Conservation (phyloP, 1,284 basidiomycete species). For the Apiotrichum sp. region DNA sequence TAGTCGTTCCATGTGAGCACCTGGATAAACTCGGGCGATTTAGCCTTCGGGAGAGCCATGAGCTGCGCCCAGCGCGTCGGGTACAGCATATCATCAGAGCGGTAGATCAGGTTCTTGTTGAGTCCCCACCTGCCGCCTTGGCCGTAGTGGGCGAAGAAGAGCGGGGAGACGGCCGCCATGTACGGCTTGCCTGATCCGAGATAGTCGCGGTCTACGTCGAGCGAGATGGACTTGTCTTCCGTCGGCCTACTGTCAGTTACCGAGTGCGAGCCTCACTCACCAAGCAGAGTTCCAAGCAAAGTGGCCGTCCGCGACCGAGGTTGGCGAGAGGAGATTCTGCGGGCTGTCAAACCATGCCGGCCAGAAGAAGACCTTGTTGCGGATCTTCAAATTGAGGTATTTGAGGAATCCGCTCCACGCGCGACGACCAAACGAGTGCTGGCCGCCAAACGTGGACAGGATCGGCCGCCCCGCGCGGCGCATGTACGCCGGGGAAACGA, state of each 20-base stretch:
- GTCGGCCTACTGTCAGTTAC: slow-evolving; percentile 28
- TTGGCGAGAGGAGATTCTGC: slow-evolving; percentile 23
- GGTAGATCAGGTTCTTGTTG: slow-evolving; percentile 48
- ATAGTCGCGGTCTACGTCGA: slow-evolving; percentile 35
- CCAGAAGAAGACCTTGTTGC: slow-evolving; percentile 39
- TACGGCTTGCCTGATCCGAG: slow-evolving; percentile 48
- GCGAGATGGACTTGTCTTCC: slow-evolving; percentile 21
- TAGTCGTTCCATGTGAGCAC: slow-evolving; percentile 48
- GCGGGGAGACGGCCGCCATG: slow-evolving; percentile 59
- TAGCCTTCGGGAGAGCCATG: slow-evolving; percentile 21
- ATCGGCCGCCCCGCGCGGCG: slow-evolving; percentile 20
- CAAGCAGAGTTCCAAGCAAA: slow-evolving; percentile 47
- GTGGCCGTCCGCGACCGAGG: slow-evolving; percentile 34
- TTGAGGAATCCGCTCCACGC: slow-evolving; percentile 37
- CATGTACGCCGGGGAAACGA: slow-evolving; percentile 13
- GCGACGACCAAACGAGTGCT: slow-evolving; percentile 30
- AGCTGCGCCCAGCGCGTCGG: slow-evolving; percentile 39
- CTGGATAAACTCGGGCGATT: slow-evolving; percentile 41
- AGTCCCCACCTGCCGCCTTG: slow-evolving; percentile 40
- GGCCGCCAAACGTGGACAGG: slow-evolving; percentile 41
- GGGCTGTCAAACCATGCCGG: slow-evolving; percentile 45
- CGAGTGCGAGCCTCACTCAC: slow-evolving; percentile 22
- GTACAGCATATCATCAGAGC: slow-evolving; percentile 46
- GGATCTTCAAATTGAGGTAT: slow-evolving; percentile 19
- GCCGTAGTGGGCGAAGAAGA: slow-evolving; percentile 56